Conservation (phyloP, 371 early-diverging fungal genomes). For the Coemansia sp. region DNA sequence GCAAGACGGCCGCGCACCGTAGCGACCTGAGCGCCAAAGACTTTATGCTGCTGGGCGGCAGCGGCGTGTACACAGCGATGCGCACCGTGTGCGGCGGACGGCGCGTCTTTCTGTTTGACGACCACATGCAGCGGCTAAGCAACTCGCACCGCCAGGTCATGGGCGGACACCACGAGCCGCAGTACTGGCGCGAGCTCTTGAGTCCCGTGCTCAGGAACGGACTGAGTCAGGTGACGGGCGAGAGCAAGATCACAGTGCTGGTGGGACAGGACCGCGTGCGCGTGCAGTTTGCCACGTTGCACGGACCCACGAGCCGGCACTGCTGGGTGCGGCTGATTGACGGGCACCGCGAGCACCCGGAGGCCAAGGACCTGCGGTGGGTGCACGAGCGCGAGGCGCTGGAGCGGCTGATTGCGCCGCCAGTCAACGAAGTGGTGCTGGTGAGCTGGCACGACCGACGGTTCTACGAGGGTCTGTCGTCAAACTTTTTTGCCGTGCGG, state of each 20-base stretch:
- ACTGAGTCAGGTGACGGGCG: constrained; percentile 12
- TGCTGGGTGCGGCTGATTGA: constrained; percentile 35
- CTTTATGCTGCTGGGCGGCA: constrained; percentile 42
- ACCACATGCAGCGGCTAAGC: constrained; percentile 39
- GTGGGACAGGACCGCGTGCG: constrained; percentile 15
- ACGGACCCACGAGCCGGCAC: not conserved
- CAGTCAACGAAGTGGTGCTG: constrained; percentile 50
- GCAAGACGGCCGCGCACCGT: constrained; percentile 8
- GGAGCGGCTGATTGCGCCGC: constrained; percentile 35
- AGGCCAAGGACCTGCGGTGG: constrained; percentile 47
- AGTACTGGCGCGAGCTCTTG: constrained; percentile 32
- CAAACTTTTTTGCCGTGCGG: constrained; percentile 50
- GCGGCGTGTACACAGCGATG: constrained; percentile 42
- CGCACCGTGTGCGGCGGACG: constrained; percentile 31
- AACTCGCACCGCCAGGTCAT: constrained; percentile 28
- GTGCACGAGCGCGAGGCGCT: constrained; percentile 47
- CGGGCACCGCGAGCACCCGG: constrained; percentile 42
- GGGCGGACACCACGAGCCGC: not conserved
- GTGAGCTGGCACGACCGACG: not conserved
- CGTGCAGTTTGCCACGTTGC: constrained; percentile 23
- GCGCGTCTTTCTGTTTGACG: constrained; percentile 37
- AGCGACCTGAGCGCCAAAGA: constrained; percentile 25
- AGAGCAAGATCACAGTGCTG: constrained; percentile 43
- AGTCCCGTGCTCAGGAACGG: constrained; percentile 33
- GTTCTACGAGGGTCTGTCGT: constrained; percentile 51